These are phyloP conservation scores for Pythium oligandrum DNA, from an alignment of 352 stramenopile species.

Conservation along the genomic window DNA sequence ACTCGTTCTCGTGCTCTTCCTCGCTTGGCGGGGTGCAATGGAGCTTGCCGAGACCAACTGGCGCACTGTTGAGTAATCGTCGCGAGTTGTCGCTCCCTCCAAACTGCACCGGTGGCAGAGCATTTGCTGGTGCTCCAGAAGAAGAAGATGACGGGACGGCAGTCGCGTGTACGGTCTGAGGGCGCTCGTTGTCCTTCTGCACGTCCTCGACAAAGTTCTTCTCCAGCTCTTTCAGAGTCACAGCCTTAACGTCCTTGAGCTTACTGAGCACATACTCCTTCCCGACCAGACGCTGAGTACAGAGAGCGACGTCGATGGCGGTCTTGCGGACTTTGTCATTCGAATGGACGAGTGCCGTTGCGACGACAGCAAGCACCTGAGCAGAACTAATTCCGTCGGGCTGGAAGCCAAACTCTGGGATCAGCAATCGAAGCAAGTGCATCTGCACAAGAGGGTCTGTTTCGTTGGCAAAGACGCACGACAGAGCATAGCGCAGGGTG, in stretches of 20 bases:
- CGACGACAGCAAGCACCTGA: constrained; percentile 44
- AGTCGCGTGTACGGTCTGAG: constrained; percentile 56
- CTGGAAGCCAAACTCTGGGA: constrained; percentile 78
- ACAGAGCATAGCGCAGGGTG: constrained; percentile 65
- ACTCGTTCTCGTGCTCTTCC: constrained; percentile 13
- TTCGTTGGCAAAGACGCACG: constrained; percentile 67
- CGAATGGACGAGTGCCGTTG: constrained; percentile 38
- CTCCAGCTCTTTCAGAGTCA: constrained; percentile 80
- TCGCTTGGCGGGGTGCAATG: constrained; percentile 42
- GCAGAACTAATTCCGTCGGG: constrained; percentile 54
- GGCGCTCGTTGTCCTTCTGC: constrained; percentile 28
- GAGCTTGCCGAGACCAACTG: constrained; percentile 60
- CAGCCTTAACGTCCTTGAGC: constrained; percentile 68
- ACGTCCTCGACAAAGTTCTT: constrained; percentile 76
- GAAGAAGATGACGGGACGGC: not conserved
- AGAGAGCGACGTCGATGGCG: constrained; percentile 74
- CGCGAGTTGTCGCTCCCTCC: constrained; percentile 35
- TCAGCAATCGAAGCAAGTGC: constrained; percentile 68
- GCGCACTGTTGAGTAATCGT: constrained; percentile 59
- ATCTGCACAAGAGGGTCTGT: constrained; percentile 73
- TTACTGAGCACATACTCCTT: constrained; percentile 61
- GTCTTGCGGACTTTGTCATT: constrained; percentile 73
- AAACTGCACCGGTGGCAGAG: constrained; percentile 45
- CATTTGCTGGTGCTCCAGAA: not conserved
- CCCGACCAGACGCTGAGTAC: constrained; percentile 67